Evolutionary conservation across 129 eudicot genomes (phyloP), one percentile per base, ranked within the genome.

Genomic region (Oenanthe sinensis): DNA sequence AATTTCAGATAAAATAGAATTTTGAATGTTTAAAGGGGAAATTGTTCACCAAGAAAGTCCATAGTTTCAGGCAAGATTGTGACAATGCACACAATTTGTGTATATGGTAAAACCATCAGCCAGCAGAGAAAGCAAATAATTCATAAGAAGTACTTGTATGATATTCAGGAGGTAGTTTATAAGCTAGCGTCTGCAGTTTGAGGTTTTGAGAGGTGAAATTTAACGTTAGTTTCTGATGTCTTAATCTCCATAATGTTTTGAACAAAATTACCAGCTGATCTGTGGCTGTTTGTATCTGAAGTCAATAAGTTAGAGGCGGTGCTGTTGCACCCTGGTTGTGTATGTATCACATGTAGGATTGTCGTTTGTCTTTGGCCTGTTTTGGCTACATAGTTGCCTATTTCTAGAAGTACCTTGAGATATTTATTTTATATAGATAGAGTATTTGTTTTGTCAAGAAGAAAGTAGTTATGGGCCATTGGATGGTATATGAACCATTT

Each of bases 241-340:
- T n/a, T 58, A 58, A n/a, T n/a, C 68, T 60, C 28, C 33, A 60
- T 60, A n/a, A n/a, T 60, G 68, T 60, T 60, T n/a, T 60, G 1
- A n/a, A 60, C n/a, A 9, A 10, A 11, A 24, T 60, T 60, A 36
- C 68, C 68, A 60, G 68, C 16, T 60, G 28, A 60, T 60, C 26
- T 8, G 0, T n/a, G 33, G 12, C 33, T 10, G 68, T 60, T 60
- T 60, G 68, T 60, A 22, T 9, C 3, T 60, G 36, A 60, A 60
- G 68, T 60, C 33, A 60, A 60, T n/a, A n/a, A 60, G 68, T 60
- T 60, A 60, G 68, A n/a, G 68, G 68, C 3, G 10, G 33, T n/a
- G 68, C 15, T 60, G 68, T 60, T 60, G 33, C 68, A 60, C 68
- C 68, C 68, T 60, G 68, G 33, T 60, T n/a, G 68, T n/a, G 36